Conservation (phyloP, 2,329 filamentous ascomycete species). For the Fusarium globosum region DNA sequence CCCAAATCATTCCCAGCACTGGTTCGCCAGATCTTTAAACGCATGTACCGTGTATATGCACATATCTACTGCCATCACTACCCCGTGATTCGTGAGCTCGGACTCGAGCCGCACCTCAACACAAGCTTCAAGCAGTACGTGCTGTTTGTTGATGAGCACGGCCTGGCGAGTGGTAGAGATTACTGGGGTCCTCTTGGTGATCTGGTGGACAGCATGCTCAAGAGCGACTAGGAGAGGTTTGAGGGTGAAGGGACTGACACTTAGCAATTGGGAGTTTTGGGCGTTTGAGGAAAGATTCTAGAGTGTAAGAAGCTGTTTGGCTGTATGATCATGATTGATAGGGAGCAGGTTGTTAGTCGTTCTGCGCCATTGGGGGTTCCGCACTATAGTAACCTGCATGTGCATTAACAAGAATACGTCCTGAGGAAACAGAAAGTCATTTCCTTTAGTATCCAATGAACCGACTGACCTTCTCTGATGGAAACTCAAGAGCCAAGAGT, state of each 20-base stretch:
- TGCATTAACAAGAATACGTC: background rate
- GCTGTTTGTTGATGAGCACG: slow-evolving; percentile 97
- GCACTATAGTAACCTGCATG: background rate
- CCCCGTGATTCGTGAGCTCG: slow-evolving; percentile 92
- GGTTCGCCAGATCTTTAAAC: slow-evolving; percentile 97
- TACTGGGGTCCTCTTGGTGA: slow-evolving; percentile 97
- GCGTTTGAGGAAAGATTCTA: slow-evolving; percentile 24
- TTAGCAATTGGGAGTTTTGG: slow-evolving; percentile 36
- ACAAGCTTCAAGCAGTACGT: slow-evolving; percentile 99
- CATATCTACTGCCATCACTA: slow-evolving; percentile 99
- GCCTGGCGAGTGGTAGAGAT: slow-evolving; percentile 90
- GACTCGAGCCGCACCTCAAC: slow-evolving; percentile 96
- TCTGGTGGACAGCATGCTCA: slow-evolving; percentile 96
- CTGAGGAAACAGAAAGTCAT: background rate
- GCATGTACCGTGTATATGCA: slow-evolving; percentile 97
- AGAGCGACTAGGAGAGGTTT: slow-evolving; percentile 75
- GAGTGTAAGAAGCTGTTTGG: slow-evolving; percentile 26
- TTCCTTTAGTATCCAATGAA: background rate
- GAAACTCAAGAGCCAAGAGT: background rate
- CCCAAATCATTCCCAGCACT: slow-evolving; percentile 90
- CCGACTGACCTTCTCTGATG: background rate
- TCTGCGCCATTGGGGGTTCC: background rate
- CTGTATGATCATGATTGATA: slow-evolving; percentile 38
- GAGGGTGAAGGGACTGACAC: slow-evolving; percentile 17
- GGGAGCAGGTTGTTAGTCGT: slow-evolving; percentile 14